Evolutionary conservation across 2,329 filamentous ascomycete genomes (phyloP).

Genomic region (Blastomyces emzantsi): DNA sequence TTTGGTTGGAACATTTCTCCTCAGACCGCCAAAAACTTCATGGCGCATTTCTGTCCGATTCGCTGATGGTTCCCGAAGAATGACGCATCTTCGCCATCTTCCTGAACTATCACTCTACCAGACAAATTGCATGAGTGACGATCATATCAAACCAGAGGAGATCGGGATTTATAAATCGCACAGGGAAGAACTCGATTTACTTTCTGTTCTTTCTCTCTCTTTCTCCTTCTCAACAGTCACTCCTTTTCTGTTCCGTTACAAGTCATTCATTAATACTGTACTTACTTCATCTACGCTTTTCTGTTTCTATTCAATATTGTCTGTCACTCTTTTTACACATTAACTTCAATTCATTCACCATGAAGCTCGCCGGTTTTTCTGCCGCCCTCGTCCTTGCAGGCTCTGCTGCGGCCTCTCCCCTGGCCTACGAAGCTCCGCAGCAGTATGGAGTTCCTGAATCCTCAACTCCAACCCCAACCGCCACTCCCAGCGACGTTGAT

Average conservation of each 20-base stretch:
- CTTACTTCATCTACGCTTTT: background rate
- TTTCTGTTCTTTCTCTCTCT: background rate
- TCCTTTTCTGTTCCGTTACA: background rate
- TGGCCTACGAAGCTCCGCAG: background rate
- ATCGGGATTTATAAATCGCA: background rate
- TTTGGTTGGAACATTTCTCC: background rate
- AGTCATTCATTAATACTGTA: background rate
- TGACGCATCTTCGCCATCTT: background rate
- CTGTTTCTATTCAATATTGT: background rate
- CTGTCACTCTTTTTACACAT: background rate
- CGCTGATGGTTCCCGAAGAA: background rate
- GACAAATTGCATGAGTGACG: background rate
- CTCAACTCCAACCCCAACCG: background rate
- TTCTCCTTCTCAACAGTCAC: background rate
- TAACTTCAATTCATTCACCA: background rate
- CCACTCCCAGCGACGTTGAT: background rate
- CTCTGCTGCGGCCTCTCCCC: constrained; percentile 1
- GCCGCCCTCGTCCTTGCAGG: constrained; percentile 1
- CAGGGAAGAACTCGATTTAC: background rate
- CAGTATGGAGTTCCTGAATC: background rate
- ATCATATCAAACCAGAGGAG: background rate
- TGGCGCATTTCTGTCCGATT: background rate
- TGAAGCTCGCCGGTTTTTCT: constrained; percentile 1
- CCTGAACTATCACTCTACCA: background rate
- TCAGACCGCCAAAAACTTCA: background rate